phyloP scores from a whole-genome alignment of 768 basidiomycete species.

The Naematelia aurantialba region DNA sequence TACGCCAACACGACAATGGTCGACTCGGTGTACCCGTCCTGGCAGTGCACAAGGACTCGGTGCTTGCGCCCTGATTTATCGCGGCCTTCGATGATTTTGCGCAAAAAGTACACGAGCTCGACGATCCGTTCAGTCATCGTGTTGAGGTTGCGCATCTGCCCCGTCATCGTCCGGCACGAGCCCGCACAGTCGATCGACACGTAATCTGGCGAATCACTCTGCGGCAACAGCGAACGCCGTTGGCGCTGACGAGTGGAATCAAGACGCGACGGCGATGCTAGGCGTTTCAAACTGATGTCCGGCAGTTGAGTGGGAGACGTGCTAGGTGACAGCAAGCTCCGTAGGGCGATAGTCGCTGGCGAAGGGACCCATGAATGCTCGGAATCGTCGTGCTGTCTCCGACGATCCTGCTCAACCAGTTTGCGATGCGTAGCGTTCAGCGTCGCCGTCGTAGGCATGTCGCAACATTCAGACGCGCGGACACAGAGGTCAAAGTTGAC shows the following conservation, averaged over 20 bases:
- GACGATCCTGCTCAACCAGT: conserved; percentile 26
- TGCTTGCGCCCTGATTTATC: conserved; percentile 22
- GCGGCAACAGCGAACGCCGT: conserved; percentile 3
- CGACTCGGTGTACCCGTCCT: conserved; percentile 67
- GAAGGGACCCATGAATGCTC: conserved; percentile 23
- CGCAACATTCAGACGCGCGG: conserved; percentile 31
- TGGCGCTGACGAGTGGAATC: conserved; percentile 14
- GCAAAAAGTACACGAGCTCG: conserved; percentile 40
- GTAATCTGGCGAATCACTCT: conserved; percentile 10
- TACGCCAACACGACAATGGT: conserved; percentile 80
- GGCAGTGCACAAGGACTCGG: conserved; percentile 42
- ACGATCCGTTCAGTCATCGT: conserved; percentile 38
- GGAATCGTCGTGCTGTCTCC: conserved; percentile 7
- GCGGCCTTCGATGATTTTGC: conserved; percentile 38
- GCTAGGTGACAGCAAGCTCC: conserved; percentile 33
- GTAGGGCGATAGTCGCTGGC: conserved; percentile 37
- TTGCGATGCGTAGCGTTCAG: conserved; percentile 20
- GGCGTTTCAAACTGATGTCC: conserved; percentile 17
- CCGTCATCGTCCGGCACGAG: conserved; percentile 34
- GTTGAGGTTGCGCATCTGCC: conserved; percentile 24
- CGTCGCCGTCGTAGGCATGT: conserved; percentile 26
- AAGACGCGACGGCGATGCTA: conserved; percentile 22
- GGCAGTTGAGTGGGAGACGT: conserved; percentile 10
- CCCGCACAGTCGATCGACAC: conserved; percentile 34
- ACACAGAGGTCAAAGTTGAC: conserved; percentile 37